Evolutionary conservation across 2,329 filamentous ascomycete genomes (phyloP).

Genomic region (Madurella mycetomatis): DNA sequence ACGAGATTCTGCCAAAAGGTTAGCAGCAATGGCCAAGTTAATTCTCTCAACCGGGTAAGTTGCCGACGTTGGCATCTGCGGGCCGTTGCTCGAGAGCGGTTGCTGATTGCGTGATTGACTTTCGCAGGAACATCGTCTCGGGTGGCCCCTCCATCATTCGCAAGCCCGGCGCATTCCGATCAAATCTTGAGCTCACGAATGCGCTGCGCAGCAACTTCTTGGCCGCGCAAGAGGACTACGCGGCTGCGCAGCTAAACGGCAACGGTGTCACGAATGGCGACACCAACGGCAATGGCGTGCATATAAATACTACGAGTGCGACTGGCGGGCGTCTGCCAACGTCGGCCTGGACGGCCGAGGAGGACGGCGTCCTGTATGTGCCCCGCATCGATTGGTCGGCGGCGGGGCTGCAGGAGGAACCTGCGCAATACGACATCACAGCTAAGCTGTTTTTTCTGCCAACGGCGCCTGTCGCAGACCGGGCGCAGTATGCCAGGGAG

Average conservation of each 20-base stretch:
- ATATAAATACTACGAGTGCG: constrained; percentile 22
- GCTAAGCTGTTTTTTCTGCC: constrained; percentile 93
- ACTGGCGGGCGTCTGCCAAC: constrained; percentile 27
- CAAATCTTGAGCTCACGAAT: constrained; percentile 88
- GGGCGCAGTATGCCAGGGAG: constrained; percentile 68
- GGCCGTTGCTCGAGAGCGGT: constrained; percentile 9
- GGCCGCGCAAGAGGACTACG: constrained; percentile 63
- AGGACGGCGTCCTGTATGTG: constrained; percentile 63
- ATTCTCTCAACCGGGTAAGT: constrained; percentile 77
- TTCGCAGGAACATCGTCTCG: constrained; percentile 71
- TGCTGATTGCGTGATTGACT: constrained; percentile 26
- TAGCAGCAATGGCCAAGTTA: constrained; percentile 63
- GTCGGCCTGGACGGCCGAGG: constrained; percentile 63
- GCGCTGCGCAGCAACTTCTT: constrained; percentile 80
- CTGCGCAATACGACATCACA: constrained; percentile 85
- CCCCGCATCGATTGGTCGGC: constrained; percentile 71
- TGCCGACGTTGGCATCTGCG: not conserved
- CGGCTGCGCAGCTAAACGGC: constrained; percentile 28
- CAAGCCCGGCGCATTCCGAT: constrained; percentile 71
- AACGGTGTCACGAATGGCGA: constrained; percentile 27
- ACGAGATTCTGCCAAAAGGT: not conserved
- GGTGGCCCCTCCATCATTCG: constrained; percentile 79
- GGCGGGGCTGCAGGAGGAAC: constrained; percentile 72
- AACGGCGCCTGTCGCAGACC: constrained; percentile 57
- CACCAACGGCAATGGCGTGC: constrained; percentile 32